These are phyloP conservation scores for Leccinum disarticulatum DNA, from an alignment of 768 basidiomycete genomes.

Conservation along the genomic window DNA sequence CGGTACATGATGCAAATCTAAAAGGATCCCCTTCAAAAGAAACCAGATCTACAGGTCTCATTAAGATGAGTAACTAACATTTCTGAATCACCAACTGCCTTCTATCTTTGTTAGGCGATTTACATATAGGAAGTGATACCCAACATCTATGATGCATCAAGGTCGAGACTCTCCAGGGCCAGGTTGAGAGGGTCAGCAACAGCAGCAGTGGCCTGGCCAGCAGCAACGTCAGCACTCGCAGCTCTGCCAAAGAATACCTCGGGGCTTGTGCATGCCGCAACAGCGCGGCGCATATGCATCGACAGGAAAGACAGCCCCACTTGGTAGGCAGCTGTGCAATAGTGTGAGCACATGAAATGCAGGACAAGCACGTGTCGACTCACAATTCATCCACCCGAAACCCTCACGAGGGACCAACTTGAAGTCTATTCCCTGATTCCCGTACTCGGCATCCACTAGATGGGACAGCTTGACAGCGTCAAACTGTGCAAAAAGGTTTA, in stretches of 20 bases:
- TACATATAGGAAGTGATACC: neutral
- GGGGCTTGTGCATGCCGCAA: conserved; percentile 91
- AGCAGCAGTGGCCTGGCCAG: conserved; percentile 35
- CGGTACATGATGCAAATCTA: conserved; percentile 7
- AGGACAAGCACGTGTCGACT: conserved; percentile 23
- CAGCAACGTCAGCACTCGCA: conserved; percentile 35
- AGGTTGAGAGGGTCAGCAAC: conserved; percentile 58
- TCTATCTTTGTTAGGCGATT: conserved; percentile 7
- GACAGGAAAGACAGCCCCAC: conserved; percentile 95
- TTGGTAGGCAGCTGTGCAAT: conserved; percentile 80
- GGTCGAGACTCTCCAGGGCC: conserved; percentile 56
- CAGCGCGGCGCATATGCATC: conserved; percentile 91
- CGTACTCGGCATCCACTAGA: conserved; percentile 95
- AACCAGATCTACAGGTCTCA: conserved; percentile 1
- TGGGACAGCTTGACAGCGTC: conserved; percentile 96
- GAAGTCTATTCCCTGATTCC: conserved; percentile 96
- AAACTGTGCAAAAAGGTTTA: conserved; percentile 50
- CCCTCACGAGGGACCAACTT: conserved; percentile 97
- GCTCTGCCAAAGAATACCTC: conserved; percentile 79
- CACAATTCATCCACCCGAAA: conserved; percentile 98
- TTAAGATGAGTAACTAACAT: conserved; percentile 5
- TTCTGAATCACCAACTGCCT: neutral
- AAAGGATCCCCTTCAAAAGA: neutral
- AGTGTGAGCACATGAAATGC: conserved; percentile 3
- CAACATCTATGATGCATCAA: conserved; percentile 23